Evolutionary conservation across 1,139 yeast genomes (phyloP), one percentile per base, ranked within the genome.

Genomic region (Debaryomycetaceae sp.): DNA sequence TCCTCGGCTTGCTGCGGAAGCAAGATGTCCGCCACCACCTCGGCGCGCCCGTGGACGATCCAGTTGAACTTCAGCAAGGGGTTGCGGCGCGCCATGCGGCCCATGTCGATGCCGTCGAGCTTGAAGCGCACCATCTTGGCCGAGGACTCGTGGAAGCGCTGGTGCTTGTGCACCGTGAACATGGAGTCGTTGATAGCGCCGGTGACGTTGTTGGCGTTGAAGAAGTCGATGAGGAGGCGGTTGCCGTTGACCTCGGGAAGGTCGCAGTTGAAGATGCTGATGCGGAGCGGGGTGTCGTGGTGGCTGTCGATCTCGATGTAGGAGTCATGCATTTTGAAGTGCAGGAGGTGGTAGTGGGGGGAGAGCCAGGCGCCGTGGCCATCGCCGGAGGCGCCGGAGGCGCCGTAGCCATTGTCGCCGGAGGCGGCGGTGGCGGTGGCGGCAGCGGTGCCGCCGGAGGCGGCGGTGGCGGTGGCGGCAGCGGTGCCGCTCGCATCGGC

Each of bases 121-220:
- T 83, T 72, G 43, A 81, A 65, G 36, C 86, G 58, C 5, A 82
- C 74, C 9, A 75, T 65, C 40, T 71, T 69, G 18, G 56, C 46
- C 35, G 57, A 65, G 19, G 57, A 57, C 20, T 57, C 56, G 25
- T 40, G 42, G 38, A 40, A 49, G 18, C 49, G 49, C 41, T 64
- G 72, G 35, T 64, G 62, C 37, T 80, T 80, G 44, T 82, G 91
- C 15, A 83, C 69, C 2, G 86, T 80, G 55, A 82, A 82, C 59
- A 83, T 63, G 0, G 91, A 75, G 36, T 81, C 81, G 45, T 82
- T 81, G 10, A 82, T 65, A 1, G 88, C 75, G 1, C 93, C 93
- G 12, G 82, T 76, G 18, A 80, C 78, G 33, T 79, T 76, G 36
- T 68, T 68, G 11, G 88, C 84, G 48, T 78, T 78, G 56, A 83